A percentile compares a stretch with the other conserved stretches of the same genome.
Evolutionary conservation across 2,329 filamentous ascomycete genomes (phyloP).

Genomic region (Macrophomina phaseolina): DNA sequence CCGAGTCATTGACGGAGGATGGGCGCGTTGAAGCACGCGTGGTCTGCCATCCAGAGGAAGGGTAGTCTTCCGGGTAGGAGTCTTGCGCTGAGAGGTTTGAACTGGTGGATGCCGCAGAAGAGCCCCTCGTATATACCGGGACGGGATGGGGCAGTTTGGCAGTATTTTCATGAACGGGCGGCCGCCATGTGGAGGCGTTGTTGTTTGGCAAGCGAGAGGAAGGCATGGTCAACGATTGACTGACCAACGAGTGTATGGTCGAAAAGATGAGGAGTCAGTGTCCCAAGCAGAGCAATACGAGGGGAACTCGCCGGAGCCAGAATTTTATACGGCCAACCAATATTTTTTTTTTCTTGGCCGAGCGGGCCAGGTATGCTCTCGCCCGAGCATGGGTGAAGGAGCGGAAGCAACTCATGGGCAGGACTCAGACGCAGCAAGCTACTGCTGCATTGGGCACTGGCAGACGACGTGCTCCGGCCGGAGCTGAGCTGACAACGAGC

Average conservation of each 20-base stretch:
- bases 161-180: neutral
- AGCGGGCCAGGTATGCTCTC: neutral
- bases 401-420: neutral
- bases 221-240: conserved; percentile 12
- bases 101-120: neutral
- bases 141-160: conserved; percentile 9
- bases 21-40: conserved; percentile 15
- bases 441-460: conserved; percentile 1
- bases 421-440: conserved; percentile 12
- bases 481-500: conserved; percentile 16
- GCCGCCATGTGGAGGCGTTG: neutral
- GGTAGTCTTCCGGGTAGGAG: conserved; percentile 2
- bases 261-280: conserved; percentile 7
- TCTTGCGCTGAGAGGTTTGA: neutral
- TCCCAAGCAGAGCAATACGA: conserved; percentile 5
- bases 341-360: neutral
- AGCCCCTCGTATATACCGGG: conserved; percentile 1
- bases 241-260: conserved; percentile 9
- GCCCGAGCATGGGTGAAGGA: neutral
- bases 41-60: conserved; percentile 19
- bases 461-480: neutral
- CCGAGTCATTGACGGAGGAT: conserved; percentile 5
- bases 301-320: neutral
- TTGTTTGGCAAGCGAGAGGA: conserved; percentile 12
- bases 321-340: conserved; percentile 11